Evolutionary conservation across 2,329 filamentous ascomycete genomes (phyloP).

Genomic region (Cladorrhinum sp.): DNA sequence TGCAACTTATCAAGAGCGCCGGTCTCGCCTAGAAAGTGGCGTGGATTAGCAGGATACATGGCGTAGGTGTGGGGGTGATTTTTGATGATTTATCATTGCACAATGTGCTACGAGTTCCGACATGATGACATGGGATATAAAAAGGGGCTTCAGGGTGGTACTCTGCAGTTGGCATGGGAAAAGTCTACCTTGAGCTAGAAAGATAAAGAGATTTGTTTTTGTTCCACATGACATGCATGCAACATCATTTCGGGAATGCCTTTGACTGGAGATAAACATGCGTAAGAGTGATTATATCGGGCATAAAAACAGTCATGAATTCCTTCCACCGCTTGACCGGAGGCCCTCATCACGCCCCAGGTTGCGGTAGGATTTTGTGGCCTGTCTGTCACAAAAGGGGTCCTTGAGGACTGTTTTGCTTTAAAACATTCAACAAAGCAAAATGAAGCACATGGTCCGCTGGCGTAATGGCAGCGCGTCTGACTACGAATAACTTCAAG

Average conservation of each 20-base stretch:
- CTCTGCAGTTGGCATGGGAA: not conserved
- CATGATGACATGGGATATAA: conserved; percentile 19
- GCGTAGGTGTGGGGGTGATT: conserved; percentile 13
- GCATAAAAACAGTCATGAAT: too few species aligned
- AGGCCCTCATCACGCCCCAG: too few species aligned
- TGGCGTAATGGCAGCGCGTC: conserved; percentile 1
- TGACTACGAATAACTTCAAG: not conserved
- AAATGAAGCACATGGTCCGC: not conserved
- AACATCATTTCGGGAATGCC: too few species aligned
- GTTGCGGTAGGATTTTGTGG: too few species aligned
- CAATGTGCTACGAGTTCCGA: conserved; percentile 25
- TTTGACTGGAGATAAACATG: too few species aligned
- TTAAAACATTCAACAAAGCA: too few species aligned
- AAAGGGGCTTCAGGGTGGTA: not conserved
- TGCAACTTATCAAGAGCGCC: conserved; percentile 44
- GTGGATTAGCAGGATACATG: conserved; percentile 2
- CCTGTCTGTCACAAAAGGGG: too few species aligned
- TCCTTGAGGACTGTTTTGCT: too few species aligned
- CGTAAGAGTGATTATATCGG: too few species aligned
- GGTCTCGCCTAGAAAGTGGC: conserved; percentile 20
- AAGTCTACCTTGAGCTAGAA: not conserved
- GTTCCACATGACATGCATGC: too few species aligned
- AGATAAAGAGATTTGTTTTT: not conserved
- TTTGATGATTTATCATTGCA: conserved; percentile 20
- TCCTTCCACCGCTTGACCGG: too few species aligned